Base-by-base conservation (phyloP, 148 eudicot species). In the Fagopyrum esculentum region DNA sequence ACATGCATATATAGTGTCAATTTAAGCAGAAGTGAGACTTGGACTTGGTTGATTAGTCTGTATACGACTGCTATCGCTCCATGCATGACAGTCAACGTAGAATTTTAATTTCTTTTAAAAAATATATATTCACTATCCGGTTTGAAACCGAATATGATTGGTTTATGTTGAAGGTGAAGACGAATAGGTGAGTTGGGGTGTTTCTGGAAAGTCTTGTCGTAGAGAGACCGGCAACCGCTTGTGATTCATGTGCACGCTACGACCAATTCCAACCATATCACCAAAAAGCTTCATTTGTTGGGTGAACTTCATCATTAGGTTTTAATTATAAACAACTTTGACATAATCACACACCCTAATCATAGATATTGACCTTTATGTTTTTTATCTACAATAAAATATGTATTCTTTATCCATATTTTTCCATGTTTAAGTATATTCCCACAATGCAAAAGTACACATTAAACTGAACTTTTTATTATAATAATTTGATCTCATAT, bases 201-300 rank as follows among this genome's bases (percentile, higher is more conserved):
- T 35, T 57, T 16, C 30, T 61, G 68, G 29, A 61, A 61, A 61
- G 44, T 61, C 68, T 22, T 61, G 68, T 61, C 68, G 68, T 61
- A 29, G 43, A 8, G 68, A 8, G 68, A 61, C 68, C 68, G 68
- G 68, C 68, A 61, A 61, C 9, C 30, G 63, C 30, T 57, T 57
- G 43, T n/a, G 59, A 4, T 54, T 54, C 43, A 61, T 61, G 9
- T 61, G 68, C 68, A 61, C 43, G 68, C 68, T 29, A 26, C 68
- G 68, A 61, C 68, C 68, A 61, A 61, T 43, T 61, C 68, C 15
- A 61, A 54, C 4, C 59, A 54, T 54, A 54, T 2, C 59, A 54
- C 59, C n/a, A 54, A 13, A 61, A 61, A 61, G 68, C 68, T 26
- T 29, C 9, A 60, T 26, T 61, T 61, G 44, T 26, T 26, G 63